Evolutionary conservation across 352 stramenopile species (phyloP).

Genomic region (Phytophthora kernoviae): DNA sequence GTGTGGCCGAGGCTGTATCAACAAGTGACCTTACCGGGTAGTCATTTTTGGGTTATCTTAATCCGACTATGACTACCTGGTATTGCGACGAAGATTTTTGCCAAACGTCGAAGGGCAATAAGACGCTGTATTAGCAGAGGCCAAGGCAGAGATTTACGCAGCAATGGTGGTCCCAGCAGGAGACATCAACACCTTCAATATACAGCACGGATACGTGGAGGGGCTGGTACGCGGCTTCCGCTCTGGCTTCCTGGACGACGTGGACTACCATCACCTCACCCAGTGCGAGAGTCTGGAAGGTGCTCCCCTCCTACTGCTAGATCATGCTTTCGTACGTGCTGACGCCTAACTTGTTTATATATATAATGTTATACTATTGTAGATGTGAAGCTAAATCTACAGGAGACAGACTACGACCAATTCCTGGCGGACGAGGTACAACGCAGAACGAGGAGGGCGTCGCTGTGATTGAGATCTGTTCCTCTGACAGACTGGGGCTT

Average conservation of each 20-base stretch:
- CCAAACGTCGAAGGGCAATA: neutral
- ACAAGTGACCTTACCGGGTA: neutral
- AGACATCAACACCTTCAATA: slow-evolving; percentile 96
- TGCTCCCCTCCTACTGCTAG: neutral
- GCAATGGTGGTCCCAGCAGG: slow-evolving; percentile 77
- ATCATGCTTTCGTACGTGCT: too few species aligned
- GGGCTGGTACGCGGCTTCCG: slow-evolving; percentile 97
- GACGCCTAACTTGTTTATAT: too few species aligned
- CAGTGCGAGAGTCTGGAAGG: slow-evolving; percentile 92
- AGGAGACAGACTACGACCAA: slow-evolving; percentile 98
- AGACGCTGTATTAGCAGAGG: too few species aligned
- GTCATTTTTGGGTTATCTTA: too few species aligned
- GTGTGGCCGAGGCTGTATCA: slow-evolving; percentile 4
- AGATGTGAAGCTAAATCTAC: slow-evolving; percentile 95
- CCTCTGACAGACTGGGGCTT: too few species aligned
- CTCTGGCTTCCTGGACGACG: slow-evolving; percentile 87
- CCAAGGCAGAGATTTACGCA: slow-evolving; percentile 2
- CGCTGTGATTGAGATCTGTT: too few species aligned
- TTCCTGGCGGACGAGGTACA: slow-evolving; percentile 93
- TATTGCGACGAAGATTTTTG: too few species aligned
- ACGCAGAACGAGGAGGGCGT: too few species aligned
- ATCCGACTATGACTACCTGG: too few species aligned
- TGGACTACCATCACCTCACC: slow-evolving; percentile 91
- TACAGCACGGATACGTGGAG: slow-evolving; percentile 98
- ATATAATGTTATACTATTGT: slow-evolving; percentile 6